These are phyloP conservation scores for Debaryomycetaceae sp. DNA, from an alignment of 1,139 yeast species.

Conservation along the genomic window DNA sequence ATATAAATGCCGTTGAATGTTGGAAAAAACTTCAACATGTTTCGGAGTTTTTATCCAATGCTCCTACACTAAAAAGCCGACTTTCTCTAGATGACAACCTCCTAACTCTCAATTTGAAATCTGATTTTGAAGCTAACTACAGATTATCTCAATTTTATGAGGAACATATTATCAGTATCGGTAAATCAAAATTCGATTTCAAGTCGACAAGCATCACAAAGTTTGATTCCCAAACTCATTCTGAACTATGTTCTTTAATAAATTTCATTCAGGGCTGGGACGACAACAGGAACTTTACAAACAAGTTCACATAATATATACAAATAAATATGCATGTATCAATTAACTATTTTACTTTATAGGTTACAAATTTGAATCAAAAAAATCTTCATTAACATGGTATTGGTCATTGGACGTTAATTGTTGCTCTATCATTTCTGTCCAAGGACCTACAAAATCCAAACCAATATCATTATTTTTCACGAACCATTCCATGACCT, in stretches of 20 bases:
- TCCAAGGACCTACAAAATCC: conserved; percentile 87
- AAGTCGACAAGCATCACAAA: background rate
- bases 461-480: conserved; percentile 66
- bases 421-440: conserved; percentile 76
- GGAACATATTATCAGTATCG: background rate
- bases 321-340: background rate
- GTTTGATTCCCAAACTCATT: background rate
- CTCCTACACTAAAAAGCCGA: conserved; percentile 14
- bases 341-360: background rate
- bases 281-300: conserved; percentile 16
- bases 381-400: conserved; percentile 24
- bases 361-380: background rate
- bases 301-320: background rate
- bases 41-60: conserved; percentile 13
- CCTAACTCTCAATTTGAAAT: no score
- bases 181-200: background rate
- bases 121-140: background rate
- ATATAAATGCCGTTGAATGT: conserved; percentile 38
- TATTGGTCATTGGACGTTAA: conserved; percentile 36
- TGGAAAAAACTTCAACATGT: conserved; percentile 21
- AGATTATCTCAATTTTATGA: background rate
- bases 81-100: background rate
- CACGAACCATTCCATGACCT: conserved; percentile 70
- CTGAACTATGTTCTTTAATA: background rate
- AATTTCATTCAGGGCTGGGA: conserved; percentile 15